Evolutionary conservation across 2,329 filamentous ascomycete genomes (phyloP).

Genomic region (Diaporthe batatas): DNA sequence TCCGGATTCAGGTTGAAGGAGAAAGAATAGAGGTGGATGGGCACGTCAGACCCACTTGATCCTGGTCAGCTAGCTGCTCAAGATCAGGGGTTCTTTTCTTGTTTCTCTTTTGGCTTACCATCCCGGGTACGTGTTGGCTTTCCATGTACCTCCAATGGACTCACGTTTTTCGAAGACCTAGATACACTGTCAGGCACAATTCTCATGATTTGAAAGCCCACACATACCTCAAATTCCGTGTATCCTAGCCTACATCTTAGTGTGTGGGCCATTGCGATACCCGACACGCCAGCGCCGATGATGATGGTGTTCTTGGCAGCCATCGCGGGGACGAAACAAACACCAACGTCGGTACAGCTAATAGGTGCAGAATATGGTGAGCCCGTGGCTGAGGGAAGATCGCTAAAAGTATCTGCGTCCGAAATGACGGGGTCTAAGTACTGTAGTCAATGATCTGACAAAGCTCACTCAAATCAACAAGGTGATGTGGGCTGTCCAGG

Average conservation of each 20-base stretch:
- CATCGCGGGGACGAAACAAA: background rate
- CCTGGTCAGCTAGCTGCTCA: background rate
- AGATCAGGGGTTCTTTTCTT: background rate
- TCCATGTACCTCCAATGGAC: slow-evolving; percentile 3
- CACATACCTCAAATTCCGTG: background rate
- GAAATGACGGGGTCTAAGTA: background rate
- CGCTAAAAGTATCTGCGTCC: background rate
- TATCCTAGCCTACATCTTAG: slow-evolving; percentile 15
- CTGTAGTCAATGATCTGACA: background rate
- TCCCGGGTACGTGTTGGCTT: slow-evolving; percentile 16
- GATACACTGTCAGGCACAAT: background rate
- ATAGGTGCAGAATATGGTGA: background rate
- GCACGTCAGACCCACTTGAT: slow-evolving; percentile 4
- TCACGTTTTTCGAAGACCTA: slow-evolving; percentile 1
- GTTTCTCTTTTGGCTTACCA: background rate
- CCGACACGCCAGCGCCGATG: slow-evolving; percentile 18
- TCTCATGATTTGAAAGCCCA: fast-evolving
- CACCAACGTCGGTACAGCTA: background rate
- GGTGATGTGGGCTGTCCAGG: background rate
- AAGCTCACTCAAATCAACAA: background rate
- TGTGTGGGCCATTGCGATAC: slow-evolving; percentile 32
- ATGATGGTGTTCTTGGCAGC: slow-evolving; percentile 25
- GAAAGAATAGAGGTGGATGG: slow-evolving; percentile 6
- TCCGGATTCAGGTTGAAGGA: slow-evolving; percentile 13
- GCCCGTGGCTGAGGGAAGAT: background rate